These are phyloP conservation scores for Collybiopsis luxurians DNA, from an alignment of 768 basidiomycete genomes.

Conservation along the genomic window DNA sequence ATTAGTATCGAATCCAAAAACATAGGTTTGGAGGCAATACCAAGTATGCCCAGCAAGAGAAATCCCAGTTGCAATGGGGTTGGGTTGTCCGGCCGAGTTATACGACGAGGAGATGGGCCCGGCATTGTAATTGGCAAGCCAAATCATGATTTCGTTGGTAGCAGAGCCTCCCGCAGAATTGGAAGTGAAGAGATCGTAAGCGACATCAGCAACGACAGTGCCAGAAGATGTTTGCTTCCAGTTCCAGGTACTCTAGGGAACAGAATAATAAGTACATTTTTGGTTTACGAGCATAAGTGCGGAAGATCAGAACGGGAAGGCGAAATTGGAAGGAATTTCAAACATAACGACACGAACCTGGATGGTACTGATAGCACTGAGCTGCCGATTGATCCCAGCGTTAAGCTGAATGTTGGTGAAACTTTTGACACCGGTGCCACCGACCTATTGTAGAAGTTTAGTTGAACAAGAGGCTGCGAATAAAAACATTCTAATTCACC, in stretches of 20 bases:
- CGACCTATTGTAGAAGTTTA: slow-evolving; percentile 13
- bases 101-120: slow-evolving; percentile 55
- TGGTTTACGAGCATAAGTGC: not conserved
- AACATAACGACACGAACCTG: slow-evolving; percentile 40
- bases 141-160: slow-evolving; percentile 58
- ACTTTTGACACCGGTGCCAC: slow-evolving; percentile 55
- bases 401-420: slow-evolving; percentile 58
- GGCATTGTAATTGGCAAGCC: slow-evolving; percentile 58
- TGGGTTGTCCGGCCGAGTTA: slow-evolving; percentile 40
- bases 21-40: slow-evolving; percentile 17
- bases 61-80: slow-evolving; percentile 43
- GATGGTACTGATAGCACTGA: slow-evolving; percentile 53
- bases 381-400: slow-evolving; percentile 46
- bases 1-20: not conserved
- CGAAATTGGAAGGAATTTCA: not conserved
- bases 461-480: too few relatives aligned
- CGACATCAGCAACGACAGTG: slow-evolving; percentile 49
- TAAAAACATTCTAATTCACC: slow-evolving; percentile 13
- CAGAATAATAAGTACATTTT: not conserved
- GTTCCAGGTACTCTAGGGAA: slow-evolving; percentile 47
- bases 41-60: slow-evolving; percentile 50
- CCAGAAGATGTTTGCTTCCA: slow-evolving; percentile 49
- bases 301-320: not conserved
- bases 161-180: slow-evolving; percentile 43
- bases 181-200: slow-evolving; percentile 67